Conservation (phyloP, 2,329 filamentous ascomycete species). For the Triangularia setosa region DNA sequence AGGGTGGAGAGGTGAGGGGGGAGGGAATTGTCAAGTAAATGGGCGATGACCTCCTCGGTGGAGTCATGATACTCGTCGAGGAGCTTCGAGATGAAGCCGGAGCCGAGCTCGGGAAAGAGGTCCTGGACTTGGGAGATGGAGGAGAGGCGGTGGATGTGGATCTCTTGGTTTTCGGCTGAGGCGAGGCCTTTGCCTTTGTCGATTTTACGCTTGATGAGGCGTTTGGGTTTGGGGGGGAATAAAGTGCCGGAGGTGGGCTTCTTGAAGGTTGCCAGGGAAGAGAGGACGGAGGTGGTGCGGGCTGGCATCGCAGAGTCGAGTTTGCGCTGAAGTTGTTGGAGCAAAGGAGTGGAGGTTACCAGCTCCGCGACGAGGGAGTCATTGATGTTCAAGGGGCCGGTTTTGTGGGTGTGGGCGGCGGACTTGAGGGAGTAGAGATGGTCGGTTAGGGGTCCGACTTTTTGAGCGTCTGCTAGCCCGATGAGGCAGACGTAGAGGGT, state of each 20-base stretch:
- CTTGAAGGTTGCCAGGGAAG: conserved; percentile 56
- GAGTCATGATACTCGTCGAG: conserved; percentile 76
- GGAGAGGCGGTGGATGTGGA: conserved; percentile 79
- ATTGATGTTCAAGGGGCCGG: conserved; percentile 52
- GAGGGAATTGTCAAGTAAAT: conserved; percentile 74
- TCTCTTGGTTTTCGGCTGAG: conserved; percentile 39
- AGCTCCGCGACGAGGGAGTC: conserved; percentile 77
- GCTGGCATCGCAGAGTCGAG: conserved; percentile 47
- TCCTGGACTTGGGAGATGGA: conserved; percentile 89
- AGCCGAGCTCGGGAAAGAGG: conserved; percentile 82
- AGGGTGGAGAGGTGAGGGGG: conserved; percentile 61
- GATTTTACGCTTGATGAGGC: conserved; percentile 47
- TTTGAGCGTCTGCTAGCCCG: conserved; percentile 64
- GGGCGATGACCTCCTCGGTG: conserved; percentile 73
- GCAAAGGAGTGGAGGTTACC: conserved; percentile 72
- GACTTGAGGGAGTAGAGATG: conserved; percentile 77
- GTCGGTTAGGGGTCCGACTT: conserved; percentile 73
- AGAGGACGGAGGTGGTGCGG: conserved; percentile 57
- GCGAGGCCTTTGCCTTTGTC: conserved; percentile 62
- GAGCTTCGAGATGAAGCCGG: conserved; percentile 73
- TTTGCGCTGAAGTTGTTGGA: conserved; percentile 58
- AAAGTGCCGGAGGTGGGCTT: conserved; percentile 43
- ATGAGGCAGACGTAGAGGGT: conserved; percentile 72
- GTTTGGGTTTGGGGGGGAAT: conserved; percentile 46
- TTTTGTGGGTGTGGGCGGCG: conserved; percentile 61